Evolutionary conservation across 768 basidiomycete genomes (phyloP).

Genomic region (Candolleomyces aberdarensis): DNA sequence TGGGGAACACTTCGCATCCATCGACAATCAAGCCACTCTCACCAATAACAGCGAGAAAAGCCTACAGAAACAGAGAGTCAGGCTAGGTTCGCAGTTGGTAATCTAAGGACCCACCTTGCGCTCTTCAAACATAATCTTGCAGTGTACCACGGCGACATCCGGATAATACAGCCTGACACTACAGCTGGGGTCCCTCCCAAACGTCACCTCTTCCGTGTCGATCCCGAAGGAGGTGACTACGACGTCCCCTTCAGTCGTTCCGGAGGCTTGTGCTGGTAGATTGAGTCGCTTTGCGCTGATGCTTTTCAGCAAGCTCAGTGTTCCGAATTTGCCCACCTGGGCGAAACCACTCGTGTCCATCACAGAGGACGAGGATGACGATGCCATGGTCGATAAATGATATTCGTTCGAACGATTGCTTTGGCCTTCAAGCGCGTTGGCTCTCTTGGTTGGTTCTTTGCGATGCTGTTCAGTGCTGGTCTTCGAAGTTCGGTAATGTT

Average conservation of each 20-base stretch:
- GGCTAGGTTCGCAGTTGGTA: neutral
- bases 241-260: conserved; percentile 29
- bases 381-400: neutral
- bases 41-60: conserved; percentile 65
- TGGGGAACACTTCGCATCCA: conserved; percentile 58
- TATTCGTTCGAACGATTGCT: too few species aligned
- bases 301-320: conserved; percentile 59
- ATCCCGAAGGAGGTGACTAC: conserved; percentile 69
- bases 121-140: conserved; percentile 65
- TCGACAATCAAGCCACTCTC: conserved; percentile 56
- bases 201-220: conserved; percentile 62
- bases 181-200: conserved; percentile 64
- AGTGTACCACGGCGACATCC: conserved; percentile 59
- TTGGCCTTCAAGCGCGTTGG: too few species aligned
- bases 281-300: conserved; percentile 9
- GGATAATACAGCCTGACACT: conserved; percentile 69
- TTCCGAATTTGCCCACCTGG: conserved; percentile 65
- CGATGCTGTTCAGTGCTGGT: too few species aligned
- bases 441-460: too few species aligned
- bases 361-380: conserved; percentile 1
- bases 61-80: conserved; percentile 35
- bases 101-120: conserved; percentile 43
- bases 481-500: too few species aligned
- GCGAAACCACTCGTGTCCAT: conserved; percentile 43
- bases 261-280: conserved; percentile 6